Percentiles rank a stretch among this genome's conserved stretches.
Conservation (phyloP, 2,329 filamentous ascomycete species). For the Neonectria magnoliae region DNA sequence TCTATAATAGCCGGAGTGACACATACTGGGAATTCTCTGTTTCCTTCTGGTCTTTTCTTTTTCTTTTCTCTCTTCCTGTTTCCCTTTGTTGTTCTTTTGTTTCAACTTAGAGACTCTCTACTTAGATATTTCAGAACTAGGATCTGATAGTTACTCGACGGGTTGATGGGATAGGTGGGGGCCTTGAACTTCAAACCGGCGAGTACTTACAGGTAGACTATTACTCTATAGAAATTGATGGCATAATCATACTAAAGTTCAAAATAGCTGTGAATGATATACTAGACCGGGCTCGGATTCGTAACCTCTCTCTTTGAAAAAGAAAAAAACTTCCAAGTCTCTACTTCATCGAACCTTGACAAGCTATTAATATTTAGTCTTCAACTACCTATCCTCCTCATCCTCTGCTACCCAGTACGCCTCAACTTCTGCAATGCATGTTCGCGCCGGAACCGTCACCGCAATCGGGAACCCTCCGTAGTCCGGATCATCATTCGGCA, state of each 20-base stretch:
- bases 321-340: not conserved
- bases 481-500: constrained; percentile 66
- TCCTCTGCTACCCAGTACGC: constrained; percentile 48
- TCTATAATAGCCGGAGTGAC: not conserved
- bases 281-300: too few species aligned
- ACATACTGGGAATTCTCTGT: not conserved
- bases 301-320: too few species aligned
- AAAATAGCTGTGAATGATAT: not conserved
- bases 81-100: not conserved
- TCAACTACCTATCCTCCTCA: constrained; percentile 36
- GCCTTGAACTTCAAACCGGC: not conserved
- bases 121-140: not conserved
- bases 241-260: not conserved
- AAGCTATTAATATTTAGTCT: too few species aligned
- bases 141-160: not conserved
- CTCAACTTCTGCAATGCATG: constrained; percentile 56
- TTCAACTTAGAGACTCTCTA: not conserved
- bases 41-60: not conserved
- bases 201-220: not conserved
- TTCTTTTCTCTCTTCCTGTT: not conserved
- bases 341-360: not conserved
- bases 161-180: not conserved
- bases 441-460: constrained; percentile 63
- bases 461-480: constrained; percentile 66
- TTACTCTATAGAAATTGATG: not conserved